Base-by-base conservation (phyloP, 2,329 filamentous ascomycete species). In the Graphilbum ipis-grandicollis region DNA sequence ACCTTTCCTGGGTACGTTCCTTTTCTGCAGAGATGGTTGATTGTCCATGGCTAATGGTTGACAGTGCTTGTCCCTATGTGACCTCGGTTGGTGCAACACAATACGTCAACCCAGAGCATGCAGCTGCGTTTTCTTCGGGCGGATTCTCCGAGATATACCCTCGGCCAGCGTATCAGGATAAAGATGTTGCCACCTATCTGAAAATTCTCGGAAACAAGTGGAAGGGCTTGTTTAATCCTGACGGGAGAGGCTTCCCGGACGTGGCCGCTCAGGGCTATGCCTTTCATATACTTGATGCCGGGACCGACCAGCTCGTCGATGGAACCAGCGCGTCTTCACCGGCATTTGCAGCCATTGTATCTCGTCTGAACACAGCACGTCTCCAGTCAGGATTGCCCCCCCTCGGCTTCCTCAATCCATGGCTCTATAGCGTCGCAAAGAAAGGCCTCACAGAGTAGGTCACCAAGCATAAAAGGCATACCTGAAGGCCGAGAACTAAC, bases 11-110 rank as follows among this genome's bases (percentile, higher is more conserved):
- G 65, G 29, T 40, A 32, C 32, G 39, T 35, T n/a, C n/a, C n/a
- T n/a, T n/a, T n/a, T n/a, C 4, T 28, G 5, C 26, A 13, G 14
- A 28, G 26, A 7, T 12, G 7, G 8, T 12, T 8, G 12, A 25
- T 12, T 25, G 23, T 31, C n/a, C n/a, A n/a, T n/a, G n/a, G n/a
- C n/a, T n/a, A n/a, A n/a, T n/a, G n/a, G n/a, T n/a, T n/a, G n/a
- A n/a, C n/a, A 40, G 39, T 1, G 65, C 66, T 0, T 82, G 77
- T 46, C 77, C 75, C 0, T 81, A 69, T 50, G 66, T 81, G 9
- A 81, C 77, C 1, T 56, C 65, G 2, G 68, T 81, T 2, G 77
- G 78, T 8, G 75, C 68, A 2, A 74, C 71, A 2, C 31, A 57
- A 12, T 31, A 56, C 42, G 45, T 45, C 3, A 45, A 44, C 5